Evolutionary conservation across 257 asterid species (phyloP).

Genomic region (Przewalskia tangutica): DNA sequence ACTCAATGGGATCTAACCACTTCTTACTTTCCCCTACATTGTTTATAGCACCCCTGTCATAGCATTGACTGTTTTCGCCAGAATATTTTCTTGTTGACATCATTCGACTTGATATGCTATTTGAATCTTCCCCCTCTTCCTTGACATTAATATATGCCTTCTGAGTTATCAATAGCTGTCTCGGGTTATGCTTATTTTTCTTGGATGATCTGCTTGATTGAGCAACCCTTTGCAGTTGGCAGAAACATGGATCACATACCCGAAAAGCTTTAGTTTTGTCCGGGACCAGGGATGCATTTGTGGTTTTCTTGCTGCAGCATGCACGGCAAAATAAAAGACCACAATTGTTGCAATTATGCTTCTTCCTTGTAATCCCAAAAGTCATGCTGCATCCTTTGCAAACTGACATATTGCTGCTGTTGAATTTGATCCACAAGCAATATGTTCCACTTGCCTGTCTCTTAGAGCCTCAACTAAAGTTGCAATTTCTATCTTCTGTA

Average conservation of each 20-base stretch:
- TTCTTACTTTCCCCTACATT: constrained; percentile 6
- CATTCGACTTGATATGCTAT: constrained; percentile 16
- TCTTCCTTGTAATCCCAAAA: constrained; percentile 35
- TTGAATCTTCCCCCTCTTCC: constrained; percentile 15
- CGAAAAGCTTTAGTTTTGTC: constrained; percentile 23
- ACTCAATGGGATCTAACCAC: constrained; percentile 4
- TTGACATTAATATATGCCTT: constrained; percentile 13
- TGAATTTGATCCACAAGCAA: constrained; percentile 32
- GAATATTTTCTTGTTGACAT: constrained; percentile 11
- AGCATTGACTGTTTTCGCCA: constrained; percentile 8
- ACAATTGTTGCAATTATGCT: constrained; percentile 42
- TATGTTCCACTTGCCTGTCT: constrained; percentile 27
- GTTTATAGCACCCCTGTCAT: not conserved
- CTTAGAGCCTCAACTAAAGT: constrained; percentile 29
- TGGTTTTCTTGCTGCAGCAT: constrained; percentile 30
- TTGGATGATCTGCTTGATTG: constrained; percentile 5
- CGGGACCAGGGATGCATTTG: constrained; percentile 32
- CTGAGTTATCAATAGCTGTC: constrained; percentile 10
- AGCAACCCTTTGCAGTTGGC: constrained; percentile 16
- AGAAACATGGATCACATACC: constrained; percentile 36
- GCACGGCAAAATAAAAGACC: constrained; percentile 30
- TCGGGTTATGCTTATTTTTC: constrained; percentile 11
- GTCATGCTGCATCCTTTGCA: constrained; percentile 30
- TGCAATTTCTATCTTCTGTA: constrained; percentile 25
- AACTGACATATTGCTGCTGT: constrained; percentile 37